Evolutionary conservation across 164 flowering plant genomes (phyloP).

Genomic region (Tinospora cordifolia): DNA sequence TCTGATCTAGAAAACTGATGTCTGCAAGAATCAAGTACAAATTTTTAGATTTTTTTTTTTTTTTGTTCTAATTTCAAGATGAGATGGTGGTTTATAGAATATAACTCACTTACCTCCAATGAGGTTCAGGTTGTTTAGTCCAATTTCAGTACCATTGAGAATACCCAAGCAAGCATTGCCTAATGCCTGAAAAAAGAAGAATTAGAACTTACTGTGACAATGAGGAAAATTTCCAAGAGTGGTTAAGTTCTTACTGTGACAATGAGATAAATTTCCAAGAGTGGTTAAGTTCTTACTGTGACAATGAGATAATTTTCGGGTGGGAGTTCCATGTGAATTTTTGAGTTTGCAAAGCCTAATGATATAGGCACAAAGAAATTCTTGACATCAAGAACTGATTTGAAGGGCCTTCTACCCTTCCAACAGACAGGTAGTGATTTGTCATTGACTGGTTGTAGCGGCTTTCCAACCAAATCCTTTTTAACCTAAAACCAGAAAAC

Average conservation of each 20-base stretch:
- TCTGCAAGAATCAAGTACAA: slow-evolving; percentile 33
- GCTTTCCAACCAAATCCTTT: slow-evolving; percentile 44
- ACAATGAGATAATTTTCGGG: slow-evolving; percentile 78
- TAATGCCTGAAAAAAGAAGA: slow-evolving; percentile 29
- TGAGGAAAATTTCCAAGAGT: neutral
- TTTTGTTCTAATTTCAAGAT: too few relatives aligned
- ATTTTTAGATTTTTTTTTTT: neutral
- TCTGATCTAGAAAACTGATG: slow-evolving; percentile 48
- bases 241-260: slow-evolving; percentile 24
- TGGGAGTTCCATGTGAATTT: slow-evolving; percentile 43
- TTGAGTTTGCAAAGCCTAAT: slow-evolving; percentile 46
- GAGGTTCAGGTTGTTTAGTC: slow-evolving; percentile 40
- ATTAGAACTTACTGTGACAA: slow-evolving; percentile 6
- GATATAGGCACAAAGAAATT: slow-evolving; percentile 50
- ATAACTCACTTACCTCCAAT: slow-evolving; percentile 59
- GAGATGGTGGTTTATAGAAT: neutral
- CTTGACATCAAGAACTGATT: slow-evolving; percentile 47
- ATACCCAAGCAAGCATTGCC: slow-evolving; percentile 90
- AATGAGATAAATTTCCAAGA: neutral
- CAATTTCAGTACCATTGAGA: slow-evolving; percentile 57
- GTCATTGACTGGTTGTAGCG: slow-evolving; percentile 48
- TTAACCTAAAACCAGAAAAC: slow-evolving; percentile 39
- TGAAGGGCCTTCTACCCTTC: slow-evolving; percentile 66
- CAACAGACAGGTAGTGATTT: slow-evolving; percentile 70
- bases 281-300: slow-evolving; percentile 37